A percentile compares a stretch with the other conserved stretches of the same genome.
Evolutionary conservation across 192 early-diverging fungal genomes (phyloP).

Genomic region (Spizellomyces sp.): DNA sequence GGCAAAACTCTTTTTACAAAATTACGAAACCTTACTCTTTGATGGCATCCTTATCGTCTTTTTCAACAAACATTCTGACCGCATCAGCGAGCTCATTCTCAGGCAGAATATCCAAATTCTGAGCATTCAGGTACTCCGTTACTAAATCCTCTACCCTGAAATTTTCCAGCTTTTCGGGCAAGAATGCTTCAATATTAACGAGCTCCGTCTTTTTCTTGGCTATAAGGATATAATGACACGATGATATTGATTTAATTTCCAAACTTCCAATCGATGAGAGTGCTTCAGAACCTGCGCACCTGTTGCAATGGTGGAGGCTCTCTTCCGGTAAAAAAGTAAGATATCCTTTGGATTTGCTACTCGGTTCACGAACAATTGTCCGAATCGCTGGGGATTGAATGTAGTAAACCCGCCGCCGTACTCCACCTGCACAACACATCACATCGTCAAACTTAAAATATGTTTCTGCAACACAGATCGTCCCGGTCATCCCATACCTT

Average conservation of each 20-base stretch:
- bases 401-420: slow-evolving; percentile 82
- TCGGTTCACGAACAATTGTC: slow-evolving; percentile 71
- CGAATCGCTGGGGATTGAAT: slow-evolving; percentile 87
- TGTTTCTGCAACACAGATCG: too few relatives aligned
- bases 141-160: slow-evolving; percentile 78
- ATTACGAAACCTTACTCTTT: slow-evolving; percentile 66
- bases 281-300: background rate
- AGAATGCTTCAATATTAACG: slow-evolving; percentile 32
- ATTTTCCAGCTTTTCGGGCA: slow-evolving; percentile 69
- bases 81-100: slow-evolving; percentile 78
- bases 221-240: background rate
- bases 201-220: slow-evolving; percentile 2
- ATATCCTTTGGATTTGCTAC: slow-evolving; percentile 92
- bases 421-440: slow-evolving; percentile 62
- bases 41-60: slow-evolving; percentile 85
- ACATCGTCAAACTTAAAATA: background rate
- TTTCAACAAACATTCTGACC: slow-evolving; percentile 77
- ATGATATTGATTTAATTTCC: background rate
- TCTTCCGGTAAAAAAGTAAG: slow-evolving; percentile 75
- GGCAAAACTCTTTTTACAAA: background rate
- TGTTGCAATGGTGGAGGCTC: slow-evolving; percentile 12
- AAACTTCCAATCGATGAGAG: background rate
- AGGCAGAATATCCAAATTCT: slow-evolving; percentile 71
- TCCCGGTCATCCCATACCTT: slow-evolving; percentile 21
- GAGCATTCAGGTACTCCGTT: slow-evolving; percentile 66